Evolutionary conservation across 169 alveolate species (phyloP).

Genomic region (Fabrea salina): DNA sequence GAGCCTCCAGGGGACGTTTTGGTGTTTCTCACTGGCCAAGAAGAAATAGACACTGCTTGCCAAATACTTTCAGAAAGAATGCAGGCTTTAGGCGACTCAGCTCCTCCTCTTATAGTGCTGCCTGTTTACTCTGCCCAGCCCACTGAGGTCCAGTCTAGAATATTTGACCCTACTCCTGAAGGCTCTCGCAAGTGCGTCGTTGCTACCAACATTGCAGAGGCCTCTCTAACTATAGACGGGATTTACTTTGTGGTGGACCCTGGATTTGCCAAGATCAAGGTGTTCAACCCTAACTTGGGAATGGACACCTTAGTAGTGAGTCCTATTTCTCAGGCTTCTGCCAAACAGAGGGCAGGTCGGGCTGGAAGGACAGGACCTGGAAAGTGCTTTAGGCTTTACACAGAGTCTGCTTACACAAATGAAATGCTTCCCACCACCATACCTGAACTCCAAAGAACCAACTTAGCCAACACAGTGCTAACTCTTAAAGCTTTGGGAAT

Average conservation of each 20-base stretch:
- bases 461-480: slow-evolving; percentile 97
- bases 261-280: slow-evolving; percentile 97
- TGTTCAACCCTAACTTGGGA: slow-evolving; percentile 96
- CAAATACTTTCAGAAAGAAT: slow-evolving; percentile 94
- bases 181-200: slow-evolving; percentile 98
- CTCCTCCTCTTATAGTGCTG: slow-evolving; percentile 96
- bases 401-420: slow-evolving; percentile 96
- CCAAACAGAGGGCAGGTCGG: slow-evolving; percentile 99
- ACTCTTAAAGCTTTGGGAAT: slow-evolving; percentile 99
- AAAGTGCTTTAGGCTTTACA: slow-evolving; percentile 98
- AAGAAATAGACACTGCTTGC: slow-evolving; percentile 99
- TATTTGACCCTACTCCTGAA: slow-evolving; percentile 98
- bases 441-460: slow-evolving; percentile 99
- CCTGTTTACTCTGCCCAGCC: slow-evolving; percentile 99
- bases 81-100: slow-evolving; percentile 92
- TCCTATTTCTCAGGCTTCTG: slow-evolving; percentile 98
- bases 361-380: slow-evolving; percentile 99
- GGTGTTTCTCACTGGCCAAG: slow-evolving; percentile 99
- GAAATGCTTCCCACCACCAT: slow-evolving; percentile 99
- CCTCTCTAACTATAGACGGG: slow-evolving; percentile 99
- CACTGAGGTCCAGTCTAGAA: slow-evolving; percentile 95
- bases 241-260: slow-evolving; percentile 99
- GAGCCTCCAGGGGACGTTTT: slow-evolving; percentile 99
- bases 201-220: slow-evolving; percentile 99
- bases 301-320: slow-evolving; percentile 98